Evolutionary conservation across 345 rosid genomes (phyloP).

Genomic region (Aquilaria malaccensis): DNA sequence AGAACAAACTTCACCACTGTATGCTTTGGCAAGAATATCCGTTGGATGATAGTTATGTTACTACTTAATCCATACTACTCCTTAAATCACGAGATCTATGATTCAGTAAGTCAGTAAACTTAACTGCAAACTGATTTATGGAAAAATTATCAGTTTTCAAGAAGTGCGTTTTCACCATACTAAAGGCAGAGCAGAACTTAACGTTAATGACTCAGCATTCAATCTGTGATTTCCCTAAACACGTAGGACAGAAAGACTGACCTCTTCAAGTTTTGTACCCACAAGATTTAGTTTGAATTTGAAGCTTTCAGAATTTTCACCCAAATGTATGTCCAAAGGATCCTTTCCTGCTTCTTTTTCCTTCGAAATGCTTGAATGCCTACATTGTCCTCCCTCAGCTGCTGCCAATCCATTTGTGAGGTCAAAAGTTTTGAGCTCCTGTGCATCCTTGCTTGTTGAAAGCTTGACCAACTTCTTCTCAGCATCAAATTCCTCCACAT

Average conservation of each 20-base stretch:
- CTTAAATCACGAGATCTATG: too few species aligned
- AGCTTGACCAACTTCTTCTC: constrained; percentile 12
- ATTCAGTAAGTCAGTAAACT: too few species aligned
- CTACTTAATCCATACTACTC: too few species aligned
- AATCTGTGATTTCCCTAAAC: too few species aligned
- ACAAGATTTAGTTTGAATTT: constrained; percentile 24
- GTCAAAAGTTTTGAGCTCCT: background rate
- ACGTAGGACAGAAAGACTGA: constrained; percentile 2
- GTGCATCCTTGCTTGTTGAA: constrained; percentile 5
- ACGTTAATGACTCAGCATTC: too few species aligned
- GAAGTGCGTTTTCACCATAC: too few species aligned
- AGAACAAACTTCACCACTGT: too few species aligned
- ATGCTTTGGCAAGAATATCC: too few species aligned
- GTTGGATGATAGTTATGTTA: too few species aligned
- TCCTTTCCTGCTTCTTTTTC: constrained; percentile 13
- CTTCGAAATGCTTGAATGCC: constrained; percentile 5
- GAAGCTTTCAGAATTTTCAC: constrained; percentile 27
- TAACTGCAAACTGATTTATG: too few species aligned
- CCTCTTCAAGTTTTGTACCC: constrained; percentile 34
- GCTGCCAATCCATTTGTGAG: background rate
- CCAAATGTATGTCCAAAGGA: constrained; percentile 11
- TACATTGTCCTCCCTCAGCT: constrained; percentile 1
- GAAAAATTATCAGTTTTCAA: too few species aligned
- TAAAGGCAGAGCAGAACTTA: too few species aligned
- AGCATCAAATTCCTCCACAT: constrained; percentile 6